Evolutionary conservation across 805 yeast species (phyloP), one percentile per base, ranked within the genome.

Genomic region (Kazachstania viticola): DNA sequence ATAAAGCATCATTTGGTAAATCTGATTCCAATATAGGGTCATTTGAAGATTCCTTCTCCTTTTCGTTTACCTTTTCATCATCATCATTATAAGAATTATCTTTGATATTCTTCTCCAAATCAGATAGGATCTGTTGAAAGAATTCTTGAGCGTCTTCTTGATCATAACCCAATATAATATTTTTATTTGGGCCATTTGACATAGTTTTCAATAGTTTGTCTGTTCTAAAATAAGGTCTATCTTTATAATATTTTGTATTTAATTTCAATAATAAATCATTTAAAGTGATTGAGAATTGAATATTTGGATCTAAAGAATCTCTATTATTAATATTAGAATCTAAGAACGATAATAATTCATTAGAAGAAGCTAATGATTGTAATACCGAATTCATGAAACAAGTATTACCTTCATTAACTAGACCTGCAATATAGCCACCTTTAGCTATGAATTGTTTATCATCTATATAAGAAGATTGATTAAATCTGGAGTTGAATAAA

Each of bases 91-190:
- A n/a, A 1, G 12, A 9, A 8, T 18, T 17, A 3, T 49, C 7
- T 53, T 39, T 39, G 4, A 39, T 23, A 28, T 39, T 34, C 36
- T 52, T 58, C 62, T 81, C 93, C 21, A 81, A 60, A 35, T 78
- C 72, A 26, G 70, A 65, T 66, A 81, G 63, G 2, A 80, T 68
- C 31, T 77, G 67, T 52, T 87, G 96, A 61, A 87, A 87, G 48
- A 87, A 87, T 54, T 87, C 97, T 56, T 87, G 95, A 0, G 96
- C 96, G 60, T 87, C 97, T 54, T 87, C 95, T 58, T 87, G 97
- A 48, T 82, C 84, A 50, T 83, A 83, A 2, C 95, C 91, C 34
- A 74, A 57, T 44, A 85, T 74, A 37, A 84, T 69, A 49, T 77
- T 78, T 48, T 75, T 79, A 43, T 75, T 77, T 11, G 91, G 87